Conservation (phyloP, 2,329 filamentous ascomycete genomes). For the Hymenoscyphus linearis region DNA sequence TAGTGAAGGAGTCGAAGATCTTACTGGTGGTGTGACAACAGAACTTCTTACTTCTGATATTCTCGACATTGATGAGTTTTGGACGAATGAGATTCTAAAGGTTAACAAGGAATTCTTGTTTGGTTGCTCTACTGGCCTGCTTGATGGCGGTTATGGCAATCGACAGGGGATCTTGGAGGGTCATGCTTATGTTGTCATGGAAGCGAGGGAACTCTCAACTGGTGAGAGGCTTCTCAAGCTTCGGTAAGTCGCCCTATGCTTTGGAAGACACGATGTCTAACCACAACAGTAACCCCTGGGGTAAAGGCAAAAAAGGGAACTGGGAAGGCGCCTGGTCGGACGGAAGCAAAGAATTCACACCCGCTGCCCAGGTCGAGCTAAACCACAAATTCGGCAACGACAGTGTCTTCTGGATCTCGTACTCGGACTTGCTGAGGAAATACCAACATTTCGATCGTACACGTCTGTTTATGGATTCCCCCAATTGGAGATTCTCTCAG, state of each 20-base stretch:
- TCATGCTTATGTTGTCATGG: constrained; percentile 58
- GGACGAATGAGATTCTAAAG: constrained; percentile 73
- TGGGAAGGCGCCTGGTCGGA: constrained; percentile 57
- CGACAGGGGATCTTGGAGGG: constrained; percentile 53
- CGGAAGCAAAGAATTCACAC: constrained; percentile 57
- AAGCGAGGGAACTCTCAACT: constrained; percentile 46
- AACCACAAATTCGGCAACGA: constrained; percentile 56
- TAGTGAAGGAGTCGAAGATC: constrained; percentile 50
- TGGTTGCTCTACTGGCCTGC: constrained; percentile 61
- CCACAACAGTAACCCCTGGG: constrained; percentile 48
- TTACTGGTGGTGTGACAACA: constrained; percentile 64
- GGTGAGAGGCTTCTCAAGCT: constrained; percentile 53
- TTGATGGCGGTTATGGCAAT: constrained; percentile 57
- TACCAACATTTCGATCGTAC: constrained; percentile 58
- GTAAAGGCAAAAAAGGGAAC: constrained; percentile 40
- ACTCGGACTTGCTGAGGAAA: constrained; percentile 56
- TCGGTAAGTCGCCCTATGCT: constrained; percentile 25
- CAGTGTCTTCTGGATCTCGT: constrained; percentile 60
- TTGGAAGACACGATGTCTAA: background rate
- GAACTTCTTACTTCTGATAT: constrained; percentile 69
- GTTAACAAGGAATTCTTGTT: constrained; percentile 78
- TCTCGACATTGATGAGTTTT: constrained; percentile 74
- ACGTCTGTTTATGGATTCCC: constrained; percentile 50
- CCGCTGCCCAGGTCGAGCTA: constrained; percentile 51
- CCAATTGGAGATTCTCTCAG: constrained; percentile 52